Conservation (phyloP, 163 green algal genomes). For the Volvox carteri region DNA sequence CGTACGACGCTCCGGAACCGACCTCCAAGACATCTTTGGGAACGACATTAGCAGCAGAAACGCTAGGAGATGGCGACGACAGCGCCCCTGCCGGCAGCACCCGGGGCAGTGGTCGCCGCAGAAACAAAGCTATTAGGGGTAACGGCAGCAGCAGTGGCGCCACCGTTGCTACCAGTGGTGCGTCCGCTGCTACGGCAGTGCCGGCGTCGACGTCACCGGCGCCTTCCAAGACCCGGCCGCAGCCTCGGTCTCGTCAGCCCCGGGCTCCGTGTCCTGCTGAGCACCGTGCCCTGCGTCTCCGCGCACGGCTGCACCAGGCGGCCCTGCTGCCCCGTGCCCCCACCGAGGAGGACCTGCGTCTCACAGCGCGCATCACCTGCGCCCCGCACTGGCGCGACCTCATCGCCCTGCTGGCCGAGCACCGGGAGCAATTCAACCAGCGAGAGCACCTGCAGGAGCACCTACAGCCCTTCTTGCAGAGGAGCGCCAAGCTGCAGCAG, state of each 20-base stretch:
- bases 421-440: constrained; percentile 5
- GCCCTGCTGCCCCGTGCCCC: constrained; percentile 23
- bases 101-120: neutral
- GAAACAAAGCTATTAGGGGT: neutral
- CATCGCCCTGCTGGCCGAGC: constrained; percentile 22
- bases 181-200: neutral
- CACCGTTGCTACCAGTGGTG: too few relatives aligned
- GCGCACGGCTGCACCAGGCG: neutral
- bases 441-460: constrained; percentile 31
- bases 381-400: constrained; percentile 9
- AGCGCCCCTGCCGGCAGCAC: too few relatives aligned
- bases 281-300: constrained; percentile 22
- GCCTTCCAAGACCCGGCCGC: too few relatives aligned
- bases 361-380: constrained; percentile 2
- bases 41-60: constrained; percentile 1
- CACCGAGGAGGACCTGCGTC: neutral
- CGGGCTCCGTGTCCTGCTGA: neutral
- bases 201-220: neutral
- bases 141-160: neutral
- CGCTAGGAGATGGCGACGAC: too few relatives aligned
- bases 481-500: neutral
- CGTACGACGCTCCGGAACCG: too few relatives aligned
- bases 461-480: neutral
- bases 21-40: too few relatives aligned
- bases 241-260: neutral